Evolutionary conservation across 2,329 filamentous ascomycete genomes (phyloP).

Genomic region (Paraphoma sp.): DNA sequence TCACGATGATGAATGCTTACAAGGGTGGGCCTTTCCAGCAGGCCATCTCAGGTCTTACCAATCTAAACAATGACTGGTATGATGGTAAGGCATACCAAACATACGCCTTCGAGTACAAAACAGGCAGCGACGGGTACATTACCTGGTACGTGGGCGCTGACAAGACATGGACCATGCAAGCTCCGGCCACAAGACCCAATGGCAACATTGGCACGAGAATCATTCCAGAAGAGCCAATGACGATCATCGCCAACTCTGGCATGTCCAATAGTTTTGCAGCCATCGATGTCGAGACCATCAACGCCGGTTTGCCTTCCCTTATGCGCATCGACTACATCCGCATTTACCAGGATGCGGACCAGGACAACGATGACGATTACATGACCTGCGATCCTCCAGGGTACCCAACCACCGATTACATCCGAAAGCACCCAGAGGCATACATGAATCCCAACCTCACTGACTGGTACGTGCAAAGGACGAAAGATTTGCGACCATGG

Average conservation of each 20-base stretch:
- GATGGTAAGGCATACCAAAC: slow-evolving; percentile 62
- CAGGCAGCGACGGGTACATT: slow-evolving; percentile 65
- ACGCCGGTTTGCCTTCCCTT: slow-evolving; percentile 62
- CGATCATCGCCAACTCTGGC: slow-evolving; percentile 72
- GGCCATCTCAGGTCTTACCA: slow-evolving; percentile 61
- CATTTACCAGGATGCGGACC: slow-evolving; percentile 70
- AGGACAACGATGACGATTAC: slow-evolving; percentile 48
- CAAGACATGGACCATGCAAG: slow-evolving; percentile 69
- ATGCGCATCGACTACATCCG: slow-evolving; percentile 75
- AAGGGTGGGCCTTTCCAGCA: slow-evolving; percentile 63
- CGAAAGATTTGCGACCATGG: not conserved
- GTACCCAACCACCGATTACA: slow-evolving; percentile 72
- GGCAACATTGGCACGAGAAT: slow-evolving; percentile 72
- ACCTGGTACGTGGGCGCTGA: slow-evolving; percentile 73
- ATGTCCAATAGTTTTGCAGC: slow-evolving; percentile 71
- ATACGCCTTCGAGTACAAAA: slow-evolving; percentile 63
- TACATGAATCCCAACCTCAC: slow-evolving; percentile 72
- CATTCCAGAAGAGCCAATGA: slow-evolving; percentile 72
- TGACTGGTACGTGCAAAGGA: slow-evolving; percentile 58
- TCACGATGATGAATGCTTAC: slow-evolving; percentile 62
- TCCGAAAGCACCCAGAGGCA: slow-evolving; percentile 64
- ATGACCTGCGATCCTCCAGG: slow-evolving; percentile 72
- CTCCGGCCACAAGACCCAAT: slow-evolving; percentile 67
- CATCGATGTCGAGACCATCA: slow-evolving; percentile 65
- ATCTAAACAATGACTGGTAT: slow-evolving; percentile 66